Percentiles rank a stretch among this genome's conserved stretches.
Evolutionary conservation across 2,329 filamentous ascomycete species (phyloP).

Genomic region (Xylaria arbuscula): DNA sequence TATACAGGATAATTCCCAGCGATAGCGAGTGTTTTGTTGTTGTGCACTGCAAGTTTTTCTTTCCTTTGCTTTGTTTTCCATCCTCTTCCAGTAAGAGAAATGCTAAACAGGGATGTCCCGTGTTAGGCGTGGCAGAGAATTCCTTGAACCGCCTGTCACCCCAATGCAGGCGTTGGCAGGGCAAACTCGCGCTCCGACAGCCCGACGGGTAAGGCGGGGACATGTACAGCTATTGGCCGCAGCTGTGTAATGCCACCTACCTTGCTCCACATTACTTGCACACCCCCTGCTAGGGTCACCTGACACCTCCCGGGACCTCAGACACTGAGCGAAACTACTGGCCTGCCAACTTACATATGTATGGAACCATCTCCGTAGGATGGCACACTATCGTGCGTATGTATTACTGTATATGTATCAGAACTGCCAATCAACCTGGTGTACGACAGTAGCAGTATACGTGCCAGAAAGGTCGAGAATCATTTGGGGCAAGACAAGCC

Average conservation of each 20-base stretch:
- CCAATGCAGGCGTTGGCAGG: constrained; percentile 32
- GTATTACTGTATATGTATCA: constrained; percentile 14
- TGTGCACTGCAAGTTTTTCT: constrained; percentile 28
- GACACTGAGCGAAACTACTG: constrained; percentile 29
- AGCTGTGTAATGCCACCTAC: background rate
- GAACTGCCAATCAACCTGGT: constrained; percentile 5
- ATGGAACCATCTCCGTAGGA: constrained; percentile 17
- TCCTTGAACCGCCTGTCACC: constrained; percentile 3
- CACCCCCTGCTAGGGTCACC: constrained; percentile 9
- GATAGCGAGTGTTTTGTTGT: constrained; percentile 17
- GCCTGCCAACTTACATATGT: background rate
- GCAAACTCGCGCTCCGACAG: constrained; percentile 23
- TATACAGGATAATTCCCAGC: background rate
- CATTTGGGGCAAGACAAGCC: constrained; percentile 1
- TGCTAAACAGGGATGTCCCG: background rate
- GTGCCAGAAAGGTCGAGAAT: constrained; percentile 4
- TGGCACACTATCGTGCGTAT: constrained; percentile 1
- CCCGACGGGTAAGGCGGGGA: constrained; percentile 8
- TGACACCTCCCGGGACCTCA: constrained; percentile 25
- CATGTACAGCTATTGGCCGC: background rate
- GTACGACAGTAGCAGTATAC: background rate
- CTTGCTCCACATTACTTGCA: background rate
- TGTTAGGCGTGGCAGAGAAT: constrained; percentile 21
- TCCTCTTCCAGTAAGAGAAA: background rate
- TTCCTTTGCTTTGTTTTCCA: constrained; percentile 7